A percentile compares a stretch with the other conserved stretches of the same genome.
Evolutionary conservation across 2,329 filamentous ascomycete genomes (phyloP).

Genomic region (Xylariomycetidae sp.): DNA sequence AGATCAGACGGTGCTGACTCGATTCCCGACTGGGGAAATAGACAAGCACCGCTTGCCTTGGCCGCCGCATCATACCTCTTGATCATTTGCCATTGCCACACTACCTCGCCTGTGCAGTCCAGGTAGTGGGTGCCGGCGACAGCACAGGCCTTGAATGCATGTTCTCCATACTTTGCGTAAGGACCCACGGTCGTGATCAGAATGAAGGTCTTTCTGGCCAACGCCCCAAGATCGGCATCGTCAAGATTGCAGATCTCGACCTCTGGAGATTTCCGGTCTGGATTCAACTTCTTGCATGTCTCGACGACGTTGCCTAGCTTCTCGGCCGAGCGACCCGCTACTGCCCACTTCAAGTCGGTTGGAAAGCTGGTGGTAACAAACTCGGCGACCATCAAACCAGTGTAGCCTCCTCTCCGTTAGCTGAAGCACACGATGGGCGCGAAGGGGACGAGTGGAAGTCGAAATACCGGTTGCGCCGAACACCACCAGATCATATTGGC

Average conservation of each 20-base stretch:
- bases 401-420: slow-evolving; percentile 21
- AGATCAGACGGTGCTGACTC: slow-evolving; percentile 59
- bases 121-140: slow-evolving; percentile 59
- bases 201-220: slow-evolving; percentile 51
- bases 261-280: slow-evolving; percentile 51
- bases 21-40: slow-evolving; percentile 57
- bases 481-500: slow-evolving; percentile 52
- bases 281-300: slow-evolving; percentile 59
- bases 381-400: slow-evolving; percentile 25
- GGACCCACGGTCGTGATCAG: slow-evolving; percentile 56
- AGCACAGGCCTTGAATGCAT: slow-evolving; percentile 55
- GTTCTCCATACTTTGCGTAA: slow-evolving; percentile 50
- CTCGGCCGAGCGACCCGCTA: slow-evolving; percentile 27
- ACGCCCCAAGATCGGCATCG: slow-evolving; percentile 36
- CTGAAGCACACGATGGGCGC: neutral
- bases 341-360: slow-evolving; percentile 25
- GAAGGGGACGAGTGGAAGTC: no score
- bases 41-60: slow-evolving; percentile 47
- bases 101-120: slow-evolving; percentile 56
- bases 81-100: slow-evolving; percentile 55
- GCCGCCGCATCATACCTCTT: slow-evolving; percentile 50
- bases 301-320: slow-evolving; percentile 63
- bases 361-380: slow-evolving; percentile 24
- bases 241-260: slow-evolving; percentile 48
- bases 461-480: slow-evolving; percentile 50